Base-by-base conservation (phyloP, 768 basidiomycete genomes). In the Pulveroboletus sp. region DNA sequence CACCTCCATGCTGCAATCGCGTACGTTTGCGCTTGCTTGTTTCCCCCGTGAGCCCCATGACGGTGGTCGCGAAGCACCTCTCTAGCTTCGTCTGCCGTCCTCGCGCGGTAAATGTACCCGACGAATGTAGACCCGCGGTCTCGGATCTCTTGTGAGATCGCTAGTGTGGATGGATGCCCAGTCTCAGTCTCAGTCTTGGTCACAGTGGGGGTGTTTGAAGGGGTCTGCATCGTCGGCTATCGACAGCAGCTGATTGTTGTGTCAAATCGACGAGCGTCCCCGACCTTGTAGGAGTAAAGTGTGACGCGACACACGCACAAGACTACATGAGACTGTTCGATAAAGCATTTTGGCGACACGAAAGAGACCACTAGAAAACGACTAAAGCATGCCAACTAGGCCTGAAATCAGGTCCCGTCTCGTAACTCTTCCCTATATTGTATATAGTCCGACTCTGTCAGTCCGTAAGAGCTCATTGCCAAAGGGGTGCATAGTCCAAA, bases 1-100 rank as follows among this genome's bases (percentile, higher is more conserved):
- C 81, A 83, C 31, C 91, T 73, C 84, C 85, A 93, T 6, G 88
- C 91, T 35, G 76, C 72, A 39, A 93, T 86, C 61, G 87, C 83
- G 55, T 89, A 84, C 17, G 36, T 8, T 36, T 36, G 35, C 35
- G 35, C 24, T 13, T 27, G 14, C 33, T 45, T 45, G 4, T 45
- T 33, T 10, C 14, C 43, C 5, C 9, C 5, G 14, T 43, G 11
- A 10, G 17, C 13, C 15, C n/a, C 6, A 13, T 26, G 8, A 6
- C n/a, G 39, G n/a, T 28, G 28, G 8, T 36, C 11, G 11, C 2
- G 33, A 2, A 35, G 33, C n/a, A 1, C 8, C n/a, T 1, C n/a
- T 7, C 5, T 35, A 5, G 44, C 44, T 27, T 45, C 44, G 7
- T 26, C 44, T 15, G 74, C 70, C 31, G 79, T 75, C 1, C 72